phyloP scores from a whole-genome alignment of 1,284 basidiomycete genomes.

The Hymenochaete sp. region DNA sequence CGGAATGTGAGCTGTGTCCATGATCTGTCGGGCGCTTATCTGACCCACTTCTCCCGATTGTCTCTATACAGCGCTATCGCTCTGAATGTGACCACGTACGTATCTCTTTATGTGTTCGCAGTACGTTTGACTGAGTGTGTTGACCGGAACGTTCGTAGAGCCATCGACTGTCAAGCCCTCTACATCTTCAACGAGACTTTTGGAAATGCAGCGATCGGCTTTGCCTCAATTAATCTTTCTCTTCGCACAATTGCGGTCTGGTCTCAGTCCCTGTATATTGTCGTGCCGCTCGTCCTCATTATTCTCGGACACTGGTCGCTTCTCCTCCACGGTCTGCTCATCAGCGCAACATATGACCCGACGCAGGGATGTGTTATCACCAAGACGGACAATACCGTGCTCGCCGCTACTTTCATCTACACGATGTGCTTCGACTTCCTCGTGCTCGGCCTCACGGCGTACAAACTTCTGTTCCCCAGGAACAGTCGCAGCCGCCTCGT shows the following conservation, averaged over 20 bases:
- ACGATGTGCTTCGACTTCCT: constrained; percentile 64
- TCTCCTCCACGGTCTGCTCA: constrained; percentile 52
- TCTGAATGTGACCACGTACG: constrained; percentile 47
- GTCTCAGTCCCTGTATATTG: constrained; percentile 53
- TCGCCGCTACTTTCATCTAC: constrained; percentile 58
- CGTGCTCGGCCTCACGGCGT: constrained; percentile 51
- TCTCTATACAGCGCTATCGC: constrained; percentile 38
- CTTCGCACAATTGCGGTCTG: constrained; percentile 71
- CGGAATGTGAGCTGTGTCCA: constrained; percentile 47
- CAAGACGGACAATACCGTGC: constrained; percentile 24
- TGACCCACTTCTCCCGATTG: not conserved
- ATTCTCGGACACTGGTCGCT: constrained; percentile 72
- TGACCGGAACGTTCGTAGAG: constrained; percentile 28
- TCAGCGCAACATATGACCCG: constrained; percentile 19
- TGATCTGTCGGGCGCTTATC: constrained; percentile 8
- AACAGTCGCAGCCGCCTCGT: constrained; percentile 45
- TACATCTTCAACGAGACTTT: constrained; percentile 69
- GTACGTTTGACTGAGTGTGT: constrained; percentile 4
- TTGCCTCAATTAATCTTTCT: constrained; percentile 73
- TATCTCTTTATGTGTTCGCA: constrained; percentile 4
- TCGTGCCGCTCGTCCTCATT: constrained; percentile 43
- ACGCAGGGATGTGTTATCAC: constrained; percentile 23
- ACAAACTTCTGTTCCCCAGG: constrained; percentile 28
- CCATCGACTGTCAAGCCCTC: constrained; percentile 55
- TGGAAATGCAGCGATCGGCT: constrained; percentile 63